phyloP scores from a whole-genome alignment of 306 rosid species.

The Senna tora region DNA sequence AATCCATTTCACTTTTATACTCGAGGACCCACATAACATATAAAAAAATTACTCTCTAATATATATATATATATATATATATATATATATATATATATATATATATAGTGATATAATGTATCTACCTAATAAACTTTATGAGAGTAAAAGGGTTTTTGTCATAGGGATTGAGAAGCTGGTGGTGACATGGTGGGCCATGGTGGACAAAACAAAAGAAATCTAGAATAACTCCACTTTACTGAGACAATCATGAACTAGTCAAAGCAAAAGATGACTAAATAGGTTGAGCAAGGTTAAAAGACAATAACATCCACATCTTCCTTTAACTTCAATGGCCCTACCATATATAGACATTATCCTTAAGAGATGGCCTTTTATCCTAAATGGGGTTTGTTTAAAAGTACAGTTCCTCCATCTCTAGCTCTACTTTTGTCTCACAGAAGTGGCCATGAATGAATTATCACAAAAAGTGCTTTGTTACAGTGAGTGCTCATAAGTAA shows the following conservation, averaged over 20 bases:
- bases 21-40: too few species aligned
- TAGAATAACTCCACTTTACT: constrained; percentile 44
- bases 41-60: too few species aligned
- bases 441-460: constrained; percentile 31
- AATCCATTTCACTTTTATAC: too few species aligned
- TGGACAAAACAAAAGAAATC: constrained; percentile 36
- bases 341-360: constrained; percentile 35
- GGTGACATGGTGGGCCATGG: constrained; percentile 35
- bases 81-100: too few species aligned
- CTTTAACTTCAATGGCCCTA: constrained; percentile 40
- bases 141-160: constrained; percentile 30
- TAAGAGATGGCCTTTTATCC: constrained; percentile 29
- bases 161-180: constrained; percentile 23
- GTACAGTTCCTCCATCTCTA: constrained; percentile 15
- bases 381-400: constrained; percentile 36
- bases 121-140: too few species aligned
- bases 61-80: too few species aligned
- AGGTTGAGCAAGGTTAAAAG: constrained; percentile 12
- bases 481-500: constrained; percentile 12
- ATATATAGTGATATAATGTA: too few species aligned
- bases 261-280: constrained; percentile 33
- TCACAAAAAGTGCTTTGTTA: background rate
- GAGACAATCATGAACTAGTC: constrained; percentile 33
- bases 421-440: constrained; percentile 25
- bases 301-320: constrained; percentile 42